phyloP scores from a whole-genome alignment of 495 filamentous ascomycete species.

The Aspergillus ellipticus region DNA sequence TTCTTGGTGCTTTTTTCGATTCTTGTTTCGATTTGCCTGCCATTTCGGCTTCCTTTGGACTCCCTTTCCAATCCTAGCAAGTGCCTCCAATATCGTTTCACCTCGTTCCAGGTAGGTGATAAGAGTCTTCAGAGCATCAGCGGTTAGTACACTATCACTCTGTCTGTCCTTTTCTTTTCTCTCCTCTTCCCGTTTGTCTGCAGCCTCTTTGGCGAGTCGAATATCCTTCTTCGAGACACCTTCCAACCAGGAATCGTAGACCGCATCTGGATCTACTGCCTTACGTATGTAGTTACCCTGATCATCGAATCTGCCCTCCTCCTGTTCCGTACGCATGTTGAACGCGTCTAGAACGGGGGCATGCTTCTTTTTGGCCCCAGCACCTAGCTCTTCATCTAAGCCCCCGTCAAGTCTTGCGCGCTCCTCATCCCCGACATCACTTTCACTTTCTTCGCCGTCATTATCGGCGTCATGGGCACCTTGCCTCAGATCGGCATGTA shows the following conservation, averaged over 20 bases:
- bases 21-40: conserved; percentile 57
- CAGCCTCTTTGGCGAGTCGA: conserved; percentile 78
- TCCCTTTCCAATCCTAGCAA: conserved; percentile 73
- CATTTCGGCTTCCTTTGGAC: conserved; percentile 57
- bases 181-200: conserved; percentile 80
- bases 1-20: conserved; percentile 55
- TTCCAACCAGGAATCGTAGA: conserved; percentile 89
- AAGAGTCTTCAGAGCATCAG: conserved; percentile 67
- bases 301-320: conserved; percentile 90
- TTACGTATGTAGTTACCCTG: conserved; percentile 89
- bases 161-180: conserved; percentile 60
- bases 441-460: conserved; percentile 54
- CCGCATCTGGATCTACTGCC: conserved; percentile 80
- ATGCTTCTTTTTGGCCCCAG: conserved; percentile 85
- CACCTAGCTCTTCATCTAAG: conserved; percentile 82
- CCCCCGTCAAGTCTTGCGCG: conserved; percentile 64
- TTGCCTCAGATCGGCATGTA: conserved; percentile 55
- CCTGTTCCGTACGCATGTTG: conserved; percentile 86
- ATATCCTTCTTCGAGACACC: conserved; percentile 93
- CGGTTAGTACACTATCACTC: conserved; percentile 70
- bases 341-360: conserved; percentile 96
- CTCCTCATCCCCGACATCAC: conserved; percentile 70
- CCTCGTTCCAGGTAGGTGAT: conserved; percentile 72
- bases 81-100: conserved; percentile 85
- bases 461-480: conserved; percentile 40